Conservation (phyloP, 2,329 filamentous ascomycete genomes). For the Hypoxylon sp. region DNA sequence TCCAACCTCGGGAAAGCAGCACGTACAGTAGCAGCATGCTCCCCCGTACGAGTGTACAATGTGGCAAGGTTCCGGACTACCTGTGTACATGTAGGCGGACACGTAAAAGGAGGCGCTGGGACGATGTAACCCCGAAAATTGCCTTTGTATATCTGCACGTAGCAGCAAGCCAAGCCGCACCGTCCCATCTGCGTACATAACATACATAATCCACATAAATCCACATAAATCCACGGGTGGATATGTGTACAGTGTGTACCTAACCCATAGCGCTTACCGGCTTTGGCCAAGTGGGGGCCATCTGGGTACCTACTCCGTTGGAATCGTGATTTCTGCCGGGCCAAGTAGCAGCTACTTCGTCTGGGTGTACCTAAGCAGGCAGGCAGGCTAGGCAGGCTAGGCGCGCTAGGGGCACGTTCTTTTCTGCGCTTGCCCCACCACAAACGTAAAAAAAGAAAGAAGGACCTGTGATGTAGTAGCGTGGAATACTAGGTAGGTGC, state of each 20-base stretch:
- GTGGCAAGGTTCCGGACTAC: constrained; percentile 32
- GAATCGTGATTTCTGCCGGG: constrained; percentile 37
- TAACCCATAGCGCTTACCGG: constrained; percentile 48
- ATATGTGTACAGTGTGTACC: constrained; percentile 24
- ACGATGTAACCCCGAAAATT: constrained; percentile 32
- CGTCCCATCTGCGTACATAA: constrained; percentile 1
- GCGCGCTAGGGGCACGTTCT: too few relatives aligned
- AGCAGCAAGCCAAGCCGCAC: too few relatives aligned
- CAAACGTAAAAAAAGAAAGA: too few relatives aligned
- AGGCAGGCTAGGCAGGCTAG: neutral
- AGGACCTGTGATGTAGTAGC: too few relatives aligned
- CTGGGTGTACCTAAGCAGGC: constrained; percentile 22
- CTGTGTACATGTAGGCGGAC: constrained; percentile 20
- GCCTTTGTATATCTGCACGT: constrained; percentile 9
- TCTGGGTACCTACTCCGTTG: constrained; percentile 39
- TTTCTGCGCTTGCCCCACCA: too few relatives aligned
- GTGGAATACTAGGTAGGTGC: too few relatives aligned
- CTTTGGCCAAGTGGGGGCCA: constrained; percentile 38
- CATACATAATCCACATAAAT: constrained; percentile 30
- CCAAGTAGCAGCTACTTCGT: constrained; percentile 30
- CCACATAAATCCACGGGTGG: neutral
- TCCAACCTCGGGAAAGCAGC: constrained; percentile 38
- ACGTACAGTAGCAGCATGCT: constrained; percentile 21
- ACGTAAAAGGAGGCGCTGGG: constrained; percentile 33
- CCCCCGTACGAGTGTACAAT: constrained; percentile 23